Evolutionary conservation across 257 asterid species (phyloP).

Genomic region (Capsicum rhomboideum): DNA sequence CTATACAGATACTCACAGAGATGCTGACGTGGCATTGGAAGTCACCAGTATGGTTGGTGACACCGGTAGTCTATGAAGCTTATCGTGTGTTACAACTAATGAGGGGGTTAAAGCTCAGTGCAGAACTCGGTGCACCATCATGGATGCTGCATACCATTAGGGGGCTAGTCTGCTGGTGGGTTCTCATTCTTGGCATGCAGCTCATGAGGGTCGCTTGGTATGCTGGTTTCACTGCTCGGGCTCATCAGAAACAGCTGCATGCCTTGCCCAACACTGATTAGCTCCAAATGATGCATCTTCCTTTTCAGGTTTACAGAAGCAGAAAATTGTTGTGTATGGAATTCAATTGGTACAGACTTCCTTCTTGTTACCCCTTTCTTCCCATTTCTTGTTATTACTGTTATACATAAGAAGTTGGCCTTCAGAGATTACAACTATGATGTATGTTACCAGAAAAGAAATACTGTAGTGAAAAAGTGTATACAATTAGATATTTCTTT

Average conservation of each 20-base stretch:
- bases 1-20: constrained; percentile 77
- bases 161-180: constrained; percentile 92
- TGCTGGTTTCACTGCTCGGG: constrained; percentile 67
- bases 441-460: not conserved
- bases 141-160: constrained; percentile 70
- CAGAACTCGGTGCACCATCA: constrained; percentile 55
- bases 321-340: not conserved
- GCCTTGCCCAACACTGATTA: constrained; percentile 6
- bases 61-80: constrained; percentile 77
- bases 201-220: constrained; percentile 98
- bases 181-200: constrained; percentile 88
- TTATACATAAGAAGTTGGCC: not conserved
- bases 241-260: constrained; percentile 20
- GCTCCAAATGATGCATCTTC: not conserved
- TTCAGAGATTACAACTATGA: not conserved
- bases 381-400: not conserved
- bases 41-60: constrained; percentile 92
- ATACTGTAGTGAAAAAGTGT: not conserved
- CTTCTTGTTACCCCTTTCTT: not conserved
- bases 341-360: not conserved
- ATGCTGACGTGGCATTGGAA: constrained; percentile 95
- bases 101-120: constrained; percentile 89
- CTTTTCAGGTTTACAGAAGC: not conserved
- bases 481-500: not conserved
- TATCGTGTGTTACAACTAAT: constrained; percentile 81